Percentiles rank a stretch among this genome's conserved stretches.
These are phyloP conservation scores for Fistulinella cinereoalba DNA, from an alignment of 1,284 basidiomycete genomes.

Conservation along the genomic window DNA sequence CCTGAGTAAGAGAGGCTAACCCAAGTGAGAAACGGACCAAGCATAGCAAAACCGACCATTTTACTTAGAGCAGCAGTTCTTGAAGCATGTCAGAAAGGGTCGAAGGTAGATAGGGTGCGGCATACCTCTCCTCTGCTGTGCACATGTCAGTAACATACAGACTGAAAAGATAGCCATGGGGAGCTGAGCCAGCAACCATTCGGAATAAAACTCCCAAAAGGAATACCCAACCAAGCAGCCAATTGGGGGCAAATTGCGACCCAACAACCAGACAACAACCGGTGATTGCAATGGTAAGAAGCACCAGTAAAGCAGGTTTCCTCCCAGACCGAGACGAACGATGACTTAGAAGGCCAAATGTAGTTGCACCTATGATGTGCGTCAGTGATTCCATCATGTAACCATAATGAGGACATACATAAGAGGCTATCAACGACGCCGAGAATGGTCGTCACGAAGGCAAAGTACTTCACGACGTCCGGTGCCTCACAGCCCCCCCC, in stretches of 20 bases:
- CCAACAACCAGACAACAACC: conserved; percentile 20
- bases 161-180: conserved; percentile 24
- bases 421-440: conserved; percentile 13
- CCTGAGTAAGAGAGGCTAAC: background rate
- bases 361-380: conserved; percentile 12
- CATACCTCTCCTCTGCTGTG: conserved; percentile 27
- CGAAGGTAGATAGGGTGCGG: background rate
- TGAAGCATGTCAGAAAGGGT: background rate
- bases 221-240: conserved; percentile 17
- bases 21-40: conserved; percentile 18
- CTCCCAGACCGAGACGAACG: conserved; percentile 31
- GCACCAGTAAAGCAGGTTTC: conserved; percentile 29
- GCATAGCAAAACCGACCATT: conserved; percentile 26
- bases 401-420: conserved; percentile 17
- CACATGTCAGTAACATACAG: conserved; percentile 32
- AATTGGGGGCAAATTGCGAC: conserved; percentile 14
- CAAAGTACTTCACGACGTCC: conserved; percentile 20
- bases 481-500: conserved; percentile 25
- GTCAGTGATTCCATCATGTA: conserved; percentile 3
- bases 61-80: conserved; percentile 33
- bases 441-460: conserved; percentile 18
- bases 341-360: conserved; percentile 21
- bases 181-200: conserved; percentile 9
- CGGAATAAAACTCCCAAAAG: conserved; percentile 17
- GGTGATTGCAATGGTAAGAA: conserved; percentile 13